phyloP scores from a whole-genome alignment of 169 alveolate genomes.

The Cryptosporidium canis region DNA sequence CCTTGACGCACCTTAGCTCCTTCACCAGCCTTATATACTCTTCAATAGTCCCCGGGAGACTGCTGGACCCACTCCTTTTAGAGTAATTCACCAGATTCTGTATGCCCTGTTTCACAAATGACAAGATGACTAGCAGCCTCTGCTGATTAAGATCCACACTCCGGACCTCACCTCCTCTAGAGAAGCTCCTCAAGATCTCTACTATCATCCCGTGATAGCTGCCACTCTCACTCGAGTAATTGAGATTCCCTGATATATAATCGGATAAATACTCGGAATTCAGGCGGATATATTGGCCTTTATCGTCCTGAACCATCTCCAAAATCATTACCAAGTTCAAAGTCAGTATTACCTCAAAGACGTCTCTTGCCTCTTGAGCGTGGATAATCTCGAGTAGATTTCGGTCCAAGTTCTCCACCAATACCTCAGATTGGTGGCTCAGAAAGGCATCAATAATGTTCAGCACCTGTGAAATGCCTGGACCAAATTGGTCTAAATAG shows the following conservation, averaged over 20 bases:
- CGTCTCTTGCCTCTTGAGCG: not conserved
- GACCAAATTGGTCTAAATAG: not conserved
- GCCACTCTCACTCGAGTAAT: not conserved
- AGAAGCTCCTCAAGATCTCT: not conserved
- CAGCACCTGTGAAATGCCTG: not conserved
- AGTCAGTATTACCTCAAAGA: not conserved
- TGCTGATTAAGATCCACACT: not conserved
- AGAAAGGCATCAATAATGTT: not conserved
- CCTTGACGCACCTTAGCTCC: not conserved
- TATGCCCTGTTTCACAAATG: constrained; percentile 24
- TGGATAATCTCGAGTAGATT: not conserved
- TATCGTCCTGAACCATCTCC: not conserved
- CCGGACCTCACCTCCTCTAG: not conserved
- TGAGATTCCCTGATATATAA: not conserved
- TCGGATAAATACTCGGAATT: not conserved
- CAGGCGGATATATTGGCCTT: not conserved
- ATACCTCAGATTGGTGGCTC: constrained; percentile 7
- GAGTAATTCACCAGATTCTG: not conserved
- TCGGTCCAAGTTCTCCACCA: not conserved
- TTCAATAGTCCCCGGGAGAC: too few species aligned
- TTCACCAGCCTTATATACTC: not conserved
- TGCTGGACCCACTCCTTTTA: too few species aligned
- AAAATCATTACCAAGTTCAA: not conserved
- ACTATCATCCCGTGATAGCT: constrained; percentile 12
- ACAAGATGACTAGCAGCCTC: not conserved